phyloP scores from a whole-genome alignment of 2,329 filamentous ascomycete genomes.

The Ophiocordyceps sinensis region DNA sequence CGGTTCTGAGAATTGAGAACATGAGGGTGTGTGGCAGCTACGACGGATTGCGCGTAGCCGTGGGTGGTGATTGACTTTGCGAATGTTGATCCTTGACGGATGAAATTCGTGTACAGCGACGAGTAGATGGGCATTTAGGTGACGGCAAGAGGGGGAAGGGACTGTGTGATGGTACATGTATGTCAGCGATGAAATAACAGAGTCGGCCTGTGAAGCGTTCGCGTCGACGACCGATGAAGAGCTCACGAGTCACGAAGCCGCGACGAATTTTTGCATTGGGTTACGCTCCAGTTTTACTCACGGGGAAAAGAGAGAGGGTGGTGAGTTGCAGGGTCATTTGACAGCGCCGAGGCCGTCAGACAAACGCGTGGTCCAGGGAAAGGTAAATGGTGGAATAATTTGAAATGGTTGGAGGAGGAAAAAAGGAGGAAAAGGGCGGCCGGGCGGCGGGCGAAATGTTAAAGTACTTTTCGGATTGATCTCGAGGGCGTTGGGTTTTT shows the following conservation, averaged over 20 bases:
- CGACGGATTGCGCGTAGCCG: conserved; percentile 95
- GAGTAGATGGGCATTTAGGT: conserved; percentile 85
- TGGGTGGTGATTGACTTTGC: conserved; percentile 92
- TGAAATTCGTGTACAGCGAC: conserved; percentile 62
- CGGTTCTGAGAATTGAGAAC: conserved; percentile 61
- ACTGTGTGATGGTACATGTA: neutral
- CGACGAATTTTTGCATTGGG: too few relatives aligned
- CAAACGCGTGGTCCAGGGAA: conserved; percentile 57
- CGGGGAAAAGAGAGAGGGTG: conserved; percentile 45
- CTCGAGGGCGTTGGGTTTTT: too few relatives aligned
- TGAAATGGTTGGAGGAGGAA: neutral
- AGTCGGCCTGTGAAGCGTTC: neutral
- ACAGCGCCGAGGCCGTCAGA: conserved; percentile 76
- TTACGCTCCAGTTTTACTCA: too few relatives aligned
- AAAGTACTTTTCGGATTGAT: too few relatives aligned
- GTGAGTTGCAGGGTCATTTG: conserved; percentile 95
- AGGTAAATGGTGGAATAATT: conserved; percentile 8
- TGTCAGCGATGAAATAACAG: neutral
- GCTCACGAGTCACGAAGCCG: neutral
- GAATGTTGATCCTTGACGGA: conserved; percentile 76
- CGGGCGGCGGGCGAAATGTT: neutral
- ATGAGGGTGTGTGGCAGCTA: conserved; percentile 77
- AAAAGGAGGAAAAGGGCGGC: conserved; percentile 1
- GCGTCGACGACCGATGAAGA: neutral
- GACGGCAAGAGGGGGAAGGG: conserved; percentile 39